Evolutionary conservation across 345 rosid species (phyloP).

Genomic region (Eucalyptus marginata): DNA sequence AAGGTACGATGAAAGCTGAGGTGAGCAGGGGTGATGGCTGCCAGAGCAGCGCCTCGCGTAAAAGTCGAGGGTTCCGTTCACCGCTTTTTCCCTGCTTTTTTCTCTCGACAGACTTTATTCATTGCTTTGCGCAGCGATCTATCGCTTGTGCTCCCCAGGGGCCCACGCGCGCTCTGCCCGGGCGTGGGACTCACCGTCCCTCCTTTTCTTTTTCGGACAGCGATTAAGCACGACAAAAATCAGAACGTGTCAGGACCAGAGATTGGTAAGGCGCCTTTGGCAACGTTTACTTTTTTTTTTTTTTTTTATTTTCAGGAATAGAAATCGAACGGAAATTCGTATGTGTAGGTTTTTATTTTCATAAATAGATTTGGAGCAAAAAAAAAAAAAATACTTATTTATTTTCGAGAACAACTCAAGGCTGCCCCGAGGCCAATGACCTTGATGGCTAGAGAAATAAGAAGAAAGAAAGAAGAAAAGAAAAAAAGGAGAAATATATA

Average conservation of each 20-base stretch:
- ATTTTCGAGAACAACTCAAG: no score
- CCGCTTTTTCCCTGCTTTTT: not conserved
- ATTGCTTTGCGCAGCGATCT: not conserved
- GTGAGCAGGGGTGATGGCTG: not conserved
- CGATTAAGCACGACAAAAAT: not conserved
- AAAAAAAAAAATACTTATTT: no score
- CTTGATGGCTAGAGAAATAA: no score
- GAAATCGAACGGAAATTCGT: no score
- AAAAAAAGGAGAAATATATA: no score
- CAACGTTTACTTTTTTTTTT: no score
- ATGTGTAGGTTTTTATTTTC: no score
- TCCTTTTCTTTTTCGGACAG: not conserved
- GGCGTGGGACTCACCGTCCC: not conserved
- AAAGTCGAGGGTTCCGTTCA: conserved; percentile 38
- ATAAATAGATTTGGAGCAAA: no score
- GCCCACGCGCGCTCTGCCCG: not conserved
- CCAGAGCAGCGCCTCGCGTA: conserved; percentile 26
- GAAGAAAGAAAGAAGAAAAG: no score
- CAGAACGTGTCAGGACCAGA: not conserved
- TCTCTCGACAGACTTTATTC: not conserved
- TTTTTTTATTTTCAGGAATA: no score
- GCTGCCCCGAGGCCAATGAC: no score
- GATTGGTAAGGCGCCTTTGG: no score
- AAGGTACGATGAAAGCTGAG: conserved; percentile 46
- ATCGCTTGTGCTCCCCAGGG: not conserved